Conservation (phyloP, 2,329 filamentous ascomycete species). For the Phialophora macrospora region DNA sequence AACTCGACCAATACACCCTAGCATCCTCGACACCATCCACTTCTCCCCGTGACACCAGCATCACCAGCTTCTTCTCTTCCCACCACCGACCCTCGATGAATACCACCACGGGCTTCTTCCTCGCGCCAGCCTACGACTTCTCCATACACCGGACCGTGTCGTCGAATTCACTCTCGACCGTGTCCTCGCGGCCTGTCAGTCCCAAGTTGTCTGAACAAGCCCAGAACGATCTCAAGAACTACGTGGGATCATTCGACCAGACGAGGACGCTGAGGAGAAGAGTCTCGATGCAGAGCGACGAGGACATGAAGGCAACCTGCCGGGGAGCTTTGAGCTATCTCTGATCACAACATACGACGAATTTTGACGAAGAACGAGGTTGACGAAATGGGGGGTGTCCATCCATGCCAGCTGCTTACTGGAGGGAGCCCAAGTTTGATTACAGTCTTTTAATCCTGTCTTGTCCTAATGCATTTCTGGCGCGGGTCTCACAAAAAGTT, state of each 20-base stretch:
- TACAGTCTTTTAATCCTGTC: conserved; percentile 18
- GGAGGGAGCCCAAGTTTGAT: conserved; percentile 1
- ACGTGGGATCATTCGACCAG: conserved; percentile 87
- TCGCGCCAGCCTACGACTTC: conserved; percentile 78
- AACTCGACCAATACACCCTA: conserved; percentile 65
- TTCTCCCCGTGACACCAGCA: conserved; percentile 51
- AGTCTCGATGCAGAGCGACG: conserved; percentile 40
- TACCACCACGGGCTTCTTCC: conserved; percentile 62
- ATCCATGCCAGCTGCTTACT: background rate
- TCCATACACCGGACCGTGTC: conserved; percentile 53
- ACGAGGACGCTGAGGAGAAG: conserved; percentile 60
- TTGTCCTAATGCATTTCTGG: conserved; percentile 14
- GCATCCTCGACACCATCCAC: conserved; percentile 46
- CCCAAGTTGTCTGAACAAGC: conserved; percentile 77
- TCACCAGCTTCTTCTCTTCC: conserved; percentile 44
- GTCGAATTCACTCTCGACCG: conserved; percentile 54
- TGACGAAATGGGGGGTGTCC: conserved; percentile 8
- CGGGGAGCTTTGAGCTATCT: conserved; percentile 17
- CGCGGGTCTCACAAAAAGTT: conserved; percentile 16
- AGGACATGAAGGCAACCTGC: conserved; percentile 23
- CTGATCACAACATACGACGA: background rate
- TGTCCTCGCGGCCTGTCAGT: conserved; percentile 66
- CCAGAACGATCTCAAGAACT: conserved; percentile 78
- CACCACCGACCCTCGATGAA: conserved; percentile 21
- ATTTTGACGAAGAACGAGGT: conserved; percentile 13